Base-by-base conservation (phyloP, 768 basidiomycete species). In the Peribolospora baueri region DNA sequence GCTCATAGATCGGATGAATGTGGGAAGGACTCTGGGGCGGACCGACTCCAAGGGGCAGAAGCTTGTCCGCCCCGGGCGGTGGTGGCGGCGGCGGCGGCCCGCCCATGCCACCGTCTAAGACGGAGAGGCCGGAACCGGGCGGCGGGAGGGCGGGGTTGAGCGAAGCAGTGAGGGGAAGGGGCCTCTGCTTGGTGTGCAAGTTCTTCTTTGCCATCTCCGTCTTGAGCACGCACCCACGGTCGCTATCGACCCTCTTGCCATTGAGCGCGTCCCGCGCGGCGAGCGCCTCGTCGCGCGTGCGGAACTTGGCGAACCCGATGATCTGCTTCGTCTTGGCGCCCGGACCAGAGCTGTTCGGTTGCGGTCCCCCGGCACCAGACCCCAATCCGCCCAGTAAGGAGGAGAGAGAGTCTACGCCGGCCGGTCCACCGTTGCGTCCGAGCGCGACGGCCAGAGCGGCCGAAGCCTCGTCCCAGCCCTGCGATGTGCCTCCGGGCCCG, bases 201-300 rank as follows among this genome's bases (percentile, higher is more conserved):
- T 98, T 97, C 76, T 98, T 98, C 77, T 97, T 97, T 14, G 93
- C 93, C 90, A 98, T 95, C 70, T 97, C 93, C 25, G 91, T 93
- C 68, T 95, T 97, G 45, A 98, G 68, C 3, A 88, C 81, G 0
- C 84, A 79, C 10, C 87, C 87, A 63, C 86, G 87, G 68, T 95
- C 84, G 41, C 83, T 77, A 63, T 97, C 93, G 42, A 97, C 84
- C 55, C 85, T 75, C 53, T 81, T 74, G 5, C 91, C 88, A 65
- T 90, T 87, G 5, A 98, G 71, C 5, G 78, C 73, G 63, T 97
- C 91, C 45, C 84, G 73, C 7, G 93, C 93, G 9, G 77, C 77
- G 2, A 93, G 67, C 0, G 93, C 93, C 62, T 90, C 85, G 49
- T 79, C 76, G 37, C 87, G 75, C 41, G 84, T 79, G 53, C 79